Conservation (phyloP, 441 rosid species). For the Populus hybrid region DNA sequence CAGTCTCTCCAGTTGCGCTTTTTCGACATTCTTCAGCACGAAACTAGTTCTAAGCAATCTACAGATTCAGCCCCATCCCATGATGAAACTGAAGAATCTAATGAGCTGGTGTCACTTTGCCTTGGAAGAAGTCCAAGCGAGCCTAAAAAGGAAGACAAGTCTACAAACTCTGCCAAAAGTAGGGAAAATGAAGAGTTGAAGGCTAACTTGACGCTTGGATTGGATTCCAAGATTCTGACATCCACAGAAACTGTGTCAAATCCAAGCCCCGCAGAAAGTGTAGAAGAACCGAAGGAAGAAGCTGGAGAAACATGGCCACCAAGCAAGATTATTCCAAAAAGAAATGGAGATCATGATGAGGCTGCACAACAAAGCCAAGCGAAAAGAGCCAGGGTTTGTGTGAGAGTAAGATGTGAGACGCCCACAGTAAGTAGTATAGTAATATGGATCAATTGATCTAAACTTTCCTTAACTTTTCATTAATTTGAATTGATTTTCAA, state of each 20-base stretch:
- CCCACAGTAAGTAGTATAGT: constrained; percentile 55
- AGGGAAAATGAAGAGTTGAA: constrained; percentile 38
- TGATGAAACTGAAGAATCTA: constrained; percentile 31
- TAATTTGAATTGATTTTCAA: background rate
- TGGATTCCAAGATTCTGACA: constrained; percentile 33
- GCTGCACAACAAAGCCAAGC: constrained; percentile 46
- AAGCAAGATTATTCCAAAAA: constrained; percentile 39
- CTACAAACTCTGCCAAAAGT: constrained; percentile 11
- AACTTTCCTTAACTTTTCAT: background rate
- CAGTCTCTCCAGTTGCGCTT: constrained; percentile 55
- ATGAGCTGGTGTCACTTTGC: constrained; percentile 72
- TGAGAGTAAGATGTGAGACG: constrained; percentile 81
- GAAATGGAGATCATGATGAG: constrained; percentile 44
- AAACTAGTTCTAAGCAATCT: constrained; percentile 26
- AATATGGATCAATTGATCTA: background rate
- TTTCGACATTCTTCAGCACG: constrained; percentile 44
- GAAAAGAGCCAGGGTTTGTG: constrained; percentile 84
- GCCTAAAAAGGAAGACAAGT: constrained; percentile 36
- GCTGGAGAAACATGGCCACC: constrained; percentile 52
- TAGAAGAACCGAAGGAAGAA: constrained; percentile 42
- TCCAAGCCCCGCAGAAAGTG: constrained; percentile 32
- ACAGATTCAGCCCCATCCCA: constrained; percentile 20
- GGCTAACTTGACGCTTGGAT: constrained; percentile 53
- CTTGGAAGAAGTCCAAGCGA: constrained; percentile 61
- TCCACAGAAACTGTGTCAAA: constrained; percentile 26